These are phyloP conservation scores for Synchytrium microbalum DNA, from an alignment of 371 early-diverging fungal genomes.

Conservation along the genomic window DNA sequence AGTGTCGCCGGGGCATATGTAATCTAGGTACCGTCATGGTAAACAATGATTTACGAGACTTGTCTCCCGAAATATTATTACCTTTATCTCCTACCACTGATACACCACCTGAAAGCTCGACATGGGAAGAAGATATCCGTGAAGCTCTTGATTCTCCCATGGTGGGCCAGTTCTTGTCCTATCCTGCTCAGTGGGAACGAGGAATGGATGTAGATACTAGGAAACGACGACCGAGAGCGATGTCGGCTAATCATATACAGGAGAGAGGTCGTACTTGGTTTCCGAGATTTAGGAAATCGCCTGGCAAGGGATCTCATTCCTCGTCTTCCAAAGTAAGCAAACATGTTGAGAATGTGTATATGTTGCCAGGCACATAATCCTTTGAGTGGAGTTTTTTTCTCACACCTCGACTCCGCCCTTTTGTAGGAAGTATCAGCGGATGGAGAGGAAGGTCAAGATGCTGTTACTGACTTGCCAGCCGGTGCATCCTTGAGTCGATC, in stretches of 20 bases:
- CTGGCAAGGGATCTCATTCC: too few species aligned
- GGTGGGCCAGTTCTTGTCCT: not conserved
- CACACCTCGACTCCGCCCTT: too few species aligned
- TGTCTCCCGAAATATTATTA: not conserved
- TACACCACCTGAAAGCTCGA: not conserved
- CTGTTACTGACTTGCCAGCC: not conserved
- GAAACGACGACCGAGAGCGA: not conserved
- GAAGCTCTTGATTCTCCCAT: not conserved
- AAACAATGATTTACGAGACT: not conserved
- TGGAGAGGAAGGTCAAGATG: too few species aligned
- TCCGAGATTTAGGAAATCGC: not conserved
- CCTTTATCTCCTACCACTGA: not conserved
- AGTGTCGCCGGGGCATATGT: not conserved
- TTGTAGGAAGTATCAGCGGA: too few species aligned
- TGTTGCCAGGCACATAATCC: too few species aligned
- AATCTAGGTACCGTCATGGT: not conserved
- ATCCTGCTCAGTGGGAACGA: conserved; percentile 1
- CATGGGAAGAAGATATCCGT: not conserved
- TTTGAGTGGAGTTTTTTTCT: too few species aligned
- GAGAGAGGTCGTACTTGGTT: not conserved
- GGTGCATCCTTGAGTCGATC: not conserved
- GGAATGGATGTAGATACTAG: not conserved
- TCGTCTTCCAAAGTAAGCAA: too few species aligned
- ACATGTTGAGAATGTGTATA: too few species aligned
- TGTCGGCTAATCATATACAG: not conserved